phyloP scores from a whole-genome alignment of 164 flowering plant species.

The Berberis thunbergii region DNA sequence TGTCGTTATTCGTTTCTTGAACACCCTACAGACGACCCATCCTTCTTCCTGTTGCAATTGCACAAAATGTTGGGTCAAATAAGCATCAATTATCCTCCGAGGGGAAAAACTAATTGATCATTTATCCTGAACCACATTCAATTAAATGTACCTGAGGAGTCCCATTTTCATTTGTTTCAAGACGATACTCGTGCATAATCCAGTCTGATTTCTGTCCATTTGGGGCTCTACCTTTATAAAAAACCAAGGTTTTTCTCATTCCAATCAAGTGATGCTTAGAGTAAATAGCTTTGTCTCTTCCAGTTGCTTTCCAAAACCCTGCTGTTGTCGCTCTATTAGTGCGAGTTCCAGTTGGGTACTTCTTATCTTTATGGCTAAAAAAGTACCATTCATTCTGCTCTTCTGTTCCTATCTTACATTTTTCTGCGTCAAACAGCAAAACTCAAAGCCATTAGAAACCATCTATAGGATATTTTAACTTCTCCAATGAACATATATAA shows the following conservation, averaged over 20 bases:
- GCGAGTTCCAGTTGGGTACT: constrained; percentile 95
- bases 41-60: constrained; percentile 64
- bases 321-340: constrained; percentile 93
- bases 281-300: constrained; percentile 90
- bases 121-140: not conserved
- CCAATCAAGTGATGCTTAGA: constrained; percentile 65
- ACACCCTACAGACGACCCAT: constrained; percentile 93
- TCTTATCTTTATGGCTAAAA: constrained; percentile 97
- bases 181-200: constrained; percentile 97
- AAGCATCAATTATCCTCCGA: not conserved
- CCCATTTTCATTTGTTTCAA: constrained; percentile 85
- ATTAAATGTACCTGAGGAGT: constrained; percentile 59
- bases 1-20: constrained; percentile 70
- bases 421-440: constrained; percentile 30
- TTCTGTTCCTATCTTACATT: constrained; percentile 74
- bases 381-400: constrained; percentile 92
- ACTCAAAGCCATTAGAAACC: not conserved
- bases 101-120: not conserved
- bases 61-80: not conserved
- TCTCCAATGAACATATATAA: not conserved
- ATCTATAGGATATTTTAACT: not conserved
- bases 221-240: constrained; percentile 90
- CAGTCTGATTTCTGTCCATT: constrained; percentile 95
- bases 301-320: constrained; percentile 98
- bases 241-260: constrained; percentile 91